Percentiles rank a stretch among this genome's conserved stretches.
These are phyloP conservation scores for Puccinia novopanici DNA, from an alignment of 1,284 basidiomycete species.

Conservation along the genomic window DNA sequence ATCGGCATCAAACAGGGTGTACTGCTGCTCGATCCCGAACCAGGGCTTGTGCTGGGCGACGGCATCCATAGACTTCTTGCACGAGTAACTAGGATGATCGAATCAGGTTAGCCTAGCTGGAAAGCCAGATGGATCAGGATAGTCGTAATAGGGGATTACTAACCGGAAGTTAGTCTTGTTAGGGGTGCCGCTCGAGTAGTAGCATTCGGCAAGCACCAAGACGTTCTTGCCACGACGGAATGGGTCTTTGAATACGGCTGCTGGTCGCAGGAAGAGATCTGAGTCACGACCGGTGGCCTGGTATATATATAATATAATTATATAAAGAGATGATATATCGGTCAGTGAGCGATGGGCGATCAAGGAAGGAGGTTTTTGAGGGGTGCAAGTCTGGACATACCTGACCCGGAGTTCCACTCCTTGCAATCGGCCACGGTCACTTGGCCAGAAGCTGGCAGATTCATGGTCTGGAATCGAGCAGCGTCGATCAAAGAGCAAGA, in stretches of 20 bases:
- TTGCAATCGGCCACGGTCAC: constrained; percentile 68
- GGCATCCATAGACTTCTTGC: constrained; percentile 86
- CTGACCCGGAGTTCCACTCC: constrained; percentile 98
- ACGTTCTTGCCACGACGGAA: constrained; percentile 99
- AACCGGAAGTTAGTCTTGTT: constrained; percentile 96
- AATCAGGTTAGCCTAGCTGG: too few relatives aligned
- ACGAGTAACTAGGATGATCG: constrained; percentile 55
- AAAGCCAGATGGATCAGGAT: too few relatives aligned
- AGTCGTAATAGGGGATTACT: too few relatives aligned
- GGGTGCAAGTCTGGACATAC: background rate
- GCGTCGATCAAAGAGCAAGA: constrained; percentile 66
- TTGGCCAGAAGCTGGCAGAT: constrained; percentile 54
- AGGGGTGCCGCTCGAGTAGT: constrained; percentile 98
- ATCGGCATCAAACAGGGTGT: constrained; percentile 91
- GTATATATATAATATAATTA: too few relatives aligned
- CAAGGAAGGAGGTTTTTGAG: too few relatives aligned
- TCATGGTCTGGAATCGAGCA: constrained; percentile 80
- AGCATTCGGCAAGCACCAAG: constrained; percentile 88
- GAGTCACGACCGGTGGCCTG: constrained; percentile 86
- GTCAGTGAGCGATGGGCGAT: background rate
- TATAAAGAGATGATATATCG: too few relatives aligned
- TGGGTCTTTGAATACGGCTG: too few relatives aligned
- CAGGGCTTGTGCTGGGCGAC: constrained; percentile 74
- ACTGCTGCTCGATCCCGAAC: too few relatives aligned
- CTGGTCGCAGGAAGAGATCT: constrained; percentile 96